Percentiles rank a stretch among this genome's conserved stretches.
phyloP scores from a whole-genome alignment of 2,329 filamentous ascomycete species.

The Scytalidium lignicola region DNA sequence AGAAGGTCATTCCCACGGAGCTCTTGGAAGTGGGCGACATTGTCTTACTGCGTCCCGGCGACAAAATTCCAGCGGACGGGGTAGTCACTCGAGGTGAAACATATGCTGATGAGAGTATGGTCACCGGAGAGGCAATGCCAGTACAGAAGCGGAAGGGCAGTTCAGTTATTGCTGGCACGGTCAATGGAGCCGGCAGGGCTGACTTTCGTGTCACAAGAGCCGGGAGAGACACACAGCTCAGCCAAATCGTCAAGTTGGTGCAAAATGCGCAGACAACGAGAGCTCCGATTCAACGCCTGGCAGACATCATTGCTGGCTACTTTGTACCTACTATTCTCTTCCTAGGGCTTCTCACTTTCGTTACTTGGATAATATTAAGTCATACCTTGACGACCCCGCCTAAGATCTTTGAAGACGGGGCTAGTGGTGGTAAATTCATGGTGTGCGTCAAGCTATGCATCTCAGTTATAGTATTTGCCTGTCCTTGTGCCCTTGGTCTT shows the following conservation, averaged over 20 bases:
- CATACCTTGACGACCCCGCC: slow-evolving; percentile 82
- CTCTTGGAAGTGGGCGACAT: slow-evolving; percentile 91
- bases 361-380: slow-evolving; percentile 91
- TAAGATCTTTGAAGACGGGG: slow-evolving; percentile 73
- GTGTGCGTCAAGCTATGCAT: slow-evolving; percentile 97
- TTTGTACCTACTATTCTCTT: slow-evolving; percentile 88
- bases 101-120: slow-evolving; percentile 96
- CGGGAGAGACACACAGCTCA: slow-evolving; percentile 91
- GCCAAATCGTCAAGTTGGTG: slow-evolving; percentile 96
- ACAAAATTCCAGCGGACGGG: slow-evolving; percentile 95
- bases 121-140: slow-evolving; percentile 94
- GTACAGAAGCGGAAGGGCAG: slow-evolving; percentile 82
- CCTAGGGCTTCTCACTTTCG: slow-evolving; percentile 79
- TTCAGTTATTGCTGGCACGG: slow-evolving; percentile 83
- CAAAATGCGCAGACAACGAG: slow-evolving; percentile 94
- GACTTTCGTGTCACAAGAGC: slow-evolving; percentile 91
- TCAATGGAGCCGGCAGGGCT: slow-evolving; percentile 86
- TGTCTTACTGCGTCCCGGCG: slow-evolving; percentile 86
- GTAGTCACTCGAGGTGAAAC: slow-evolving; percentile 82
- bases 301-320: slow-evolving; percentile 85
- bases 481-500: slow-evolving; percentile 91
- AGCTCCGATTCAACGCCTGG: slow-evolving; percentile 89
- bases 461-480: slow-evolving; percentile 96
- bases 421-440: slow-evolving; percentile 88
- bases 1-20: slow-evolving; percentile 86